Evolutionary conservation across 768 basidiomycete genomes (phyloP), one percentile per base, ranked within the genome.

Genomic region (Tubosaeta sp.): DNA sequence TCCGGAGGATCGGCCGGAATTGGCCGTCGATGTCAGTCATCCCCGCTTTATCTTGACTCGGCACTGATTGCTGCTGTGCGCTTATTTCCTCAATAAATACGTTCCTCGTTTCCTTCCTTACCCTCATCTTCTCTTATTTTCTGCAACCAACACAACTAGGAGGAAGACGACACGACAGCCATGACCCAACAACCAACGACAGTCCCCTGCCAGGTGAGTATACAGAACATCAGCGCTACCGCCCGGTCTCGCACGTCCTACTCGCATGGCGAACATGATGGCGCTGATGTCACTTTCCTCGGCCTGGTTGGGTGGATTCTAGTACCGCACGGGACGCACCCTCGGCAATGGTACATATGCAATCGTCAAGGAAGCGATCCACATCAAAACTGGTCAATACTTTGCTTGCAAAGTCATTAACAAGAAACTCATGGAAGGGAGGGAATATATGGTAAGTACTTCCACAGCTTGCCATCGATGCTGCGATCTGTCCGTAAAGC

Each of bases 331-430:
- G 9, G 91, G 91, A 56, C 88, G 84, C 69, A 90, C 87, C 6
- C 82, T 87, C 35, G 90, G 90, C 22, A 93, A 88, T 63, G 94
- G 94, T 43, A 96, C 94, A 38, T 97, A 96, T 64, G 91, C 91
- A 53, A 91, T 94, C 67, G 91, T 93, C 43, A 93, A 92, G 71
- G 93, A 96, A 74, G 94, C 94, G 40, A 89, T 94, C 22, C 92
- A 95, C 64, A 86, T 95, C 74, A 85, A 87, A 73, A 92, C 93
- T 1, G 83, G 84, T 19, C 81, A 96, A 69, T 95, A 94, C 73
- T 98, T 87, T 76, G 96, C 95, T 19, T 97, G 94, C 81, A 99
- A 99, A 71, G 96, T 98, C 63, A 94, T 97, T 73, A 97, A 95
- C 83, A 98, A 98, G 80, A 93, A 94, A 64, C 82, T 96, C 52